Evolutionary conservation across 1,139 yeast species (phyloP), one percentile per base, ranked within the genome.

Genomic region (Arxiozyma telluris): DNA sequence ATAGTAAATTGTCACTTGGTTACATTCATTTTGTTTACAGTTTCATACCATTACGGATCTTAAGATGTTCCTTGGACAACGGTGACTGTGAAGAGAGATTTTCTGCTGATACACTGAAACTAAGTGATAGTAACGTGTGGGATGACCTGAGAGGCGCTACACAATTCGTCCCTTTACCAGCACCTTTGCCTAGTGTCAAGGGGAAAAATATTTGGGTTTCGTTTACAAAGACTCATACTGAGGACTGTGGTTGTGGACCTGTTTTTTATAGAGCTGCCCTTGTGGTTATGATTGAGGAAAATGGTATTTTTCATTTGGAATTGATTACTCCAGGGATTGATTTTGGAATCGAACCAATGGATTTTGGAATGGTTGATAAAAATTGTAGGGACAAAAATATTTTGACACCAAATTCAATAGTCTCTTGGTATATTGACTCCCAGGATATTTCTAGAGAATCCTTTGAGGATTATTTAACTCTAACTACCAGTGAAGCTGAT

Each of bases 71-170:
- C 30, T 65, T 78, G 30, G 72, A 72, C 54, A 68, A 71, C 6
- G 82, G 80, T 2, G 44, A 61, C 17, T 73, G 77, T 64, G 71
- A 71, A 46, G 65, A 65, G 55, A 54, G 55, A 11, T 61, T 58
- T 34, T 56, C 57, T 41, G 60, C 57, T 2, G 50, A 50, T 6
- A 53, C 57, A 2, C 22, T 58, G 42, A 52, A 55, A 27, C 27
- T 55, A 17, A 38, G 42, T 20, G 12, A 17, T 1, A 25, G 21
- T 22, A 46, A 46, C 38, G 34, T 20, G 25, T 48, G 52, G 17
- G 62, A 69, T 45, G 55, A 57, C 12, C 74, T 80, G 25, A 66
- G 82, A 58, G 83, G 84, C 9, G 83, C 82, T 9, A 73, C 81
- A 0, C 78, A 77, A 54, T 68, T 77, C 50, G 63, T 71, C 17